Evolutionary conservation across 495 filamentous ascomycete genomes (phyloP).

Genomic region (Tuber melanosporum): DNA sequence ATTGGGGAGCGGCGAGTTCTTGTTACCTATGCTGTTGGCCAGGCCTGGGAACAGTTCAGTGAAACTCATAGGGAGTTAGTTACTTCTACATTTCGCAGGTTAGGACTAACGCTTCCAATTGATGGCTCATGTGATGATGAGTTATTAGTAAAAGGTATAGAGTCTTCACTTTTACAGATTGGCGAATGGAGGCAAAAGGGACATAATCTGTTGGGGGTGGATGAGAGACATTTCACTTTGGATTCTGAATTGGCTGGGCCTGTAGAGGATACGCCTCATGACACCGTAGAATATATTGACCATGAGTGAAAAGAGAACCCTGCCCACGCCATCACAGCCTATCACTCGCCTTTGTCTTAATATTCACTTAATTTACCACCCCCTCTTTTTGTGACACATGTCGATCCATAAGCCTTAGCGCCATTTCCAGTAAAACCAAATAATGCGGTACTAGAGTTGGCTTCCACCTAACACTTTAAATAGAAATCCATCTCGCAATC

Average conservation of each 20-base stretch:
- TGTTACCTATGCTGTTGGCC: no score
- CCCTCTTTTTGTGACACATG: background rate
- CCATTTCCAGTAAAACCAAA: background rate
- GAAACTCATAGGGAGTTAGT: no score
- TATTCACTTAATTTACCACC: background rate
- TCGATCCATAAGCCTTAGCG: background rate
- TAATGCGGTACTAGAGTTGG: no score
- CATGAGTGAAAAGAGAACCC: background rate
- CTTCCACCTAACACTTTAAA: no score
- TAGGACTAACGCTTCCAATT: slow-evolving; percentile 15
- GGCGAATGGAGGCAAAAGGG: background rate
- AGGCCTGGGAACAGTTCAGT: no score
- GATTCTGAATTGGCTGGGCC: no score
- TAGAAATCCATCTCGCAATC: no score
- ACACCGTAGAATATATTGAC: background rate
- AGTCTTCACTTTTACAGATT: slow-evolving; percentile 4
- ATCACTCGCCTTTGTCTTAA: background rate
- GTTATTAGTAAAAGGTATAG: slow-evolving; percentile 15
- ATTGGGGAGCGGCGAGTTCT: no score
- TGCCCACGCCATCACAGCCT: background rate
- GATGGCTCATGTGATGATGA: slow-evolving; percentile 16
- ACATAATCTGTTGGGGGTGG: no score
- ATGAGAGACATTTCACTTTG: no score
- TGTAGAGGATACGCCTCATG: no score
- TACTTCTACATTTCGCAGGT: background rate